phyloP scores from a whole-genome alignment of 169 alveolate genomes.

The Cryptosporidium baileyi region DNA sequence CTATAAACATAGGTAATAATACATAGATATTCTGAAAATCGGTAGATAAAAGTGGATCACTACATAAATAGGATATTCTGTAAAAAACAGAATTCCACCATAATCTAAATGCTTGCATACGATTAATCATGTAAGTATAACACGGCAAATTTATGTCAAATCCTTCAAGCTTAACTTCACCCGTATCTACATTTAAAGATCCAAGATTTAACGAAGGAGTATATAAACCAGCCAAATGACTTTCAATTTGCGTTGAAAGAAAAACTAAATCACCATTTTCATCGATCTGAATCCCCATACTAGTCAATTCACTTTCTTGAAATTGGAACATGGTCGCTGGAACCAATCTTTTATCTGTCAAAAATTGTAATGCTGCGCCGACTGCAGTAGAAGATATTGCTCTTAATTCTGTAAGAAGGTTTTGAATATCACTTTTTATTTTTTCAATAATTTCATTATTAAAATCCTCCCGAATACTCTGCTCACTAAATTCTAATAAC shows the following conservation, averaged over 20 bases:
- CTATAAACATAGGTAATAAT: neutral
- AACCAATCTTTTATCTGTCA: neutral
- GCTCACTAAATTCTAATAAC: neutral
- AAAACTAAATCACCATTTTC: slow-evolving; percentile 28
- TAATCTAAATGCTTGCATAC: slow-evolving; percentile 65
- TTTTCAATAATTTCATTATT: neutral
- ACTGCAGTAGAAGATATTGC: neutral
- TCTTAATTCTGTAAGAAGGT: slow-evolving; percentile 1
- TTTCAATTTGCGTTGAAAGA: neutral
- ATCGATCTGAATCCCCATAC: neutral
- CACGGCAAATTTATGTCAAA: neutral
- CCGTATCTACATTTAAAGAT: neutral
- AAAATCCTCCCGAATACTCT: neutral
- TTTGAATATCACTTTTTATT: slow-evolving; percentile 1
- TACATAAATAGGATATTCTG: neutral
- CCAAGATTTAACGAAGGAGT: slow-evolving; percentile 15
- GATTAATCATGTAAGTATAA: slow-evolving; percentile 8
- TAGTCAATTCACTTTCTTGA: neutral
- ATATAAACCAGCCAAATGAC: no score
- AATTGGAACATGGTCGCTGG: neutral
- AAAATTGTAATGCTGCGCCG: slow-evolving; percentile 1
- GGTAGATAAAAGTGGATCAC: neutral
- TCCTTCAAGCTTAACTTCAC: neutral
- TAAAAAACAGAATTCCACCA: slow-evolving; percentile 31
- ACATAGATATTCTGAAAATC: neutral